Conservation (phyloP, 2,329 filamentous ascomycete genomes). For the Penicillium sumatraense region DNA sequence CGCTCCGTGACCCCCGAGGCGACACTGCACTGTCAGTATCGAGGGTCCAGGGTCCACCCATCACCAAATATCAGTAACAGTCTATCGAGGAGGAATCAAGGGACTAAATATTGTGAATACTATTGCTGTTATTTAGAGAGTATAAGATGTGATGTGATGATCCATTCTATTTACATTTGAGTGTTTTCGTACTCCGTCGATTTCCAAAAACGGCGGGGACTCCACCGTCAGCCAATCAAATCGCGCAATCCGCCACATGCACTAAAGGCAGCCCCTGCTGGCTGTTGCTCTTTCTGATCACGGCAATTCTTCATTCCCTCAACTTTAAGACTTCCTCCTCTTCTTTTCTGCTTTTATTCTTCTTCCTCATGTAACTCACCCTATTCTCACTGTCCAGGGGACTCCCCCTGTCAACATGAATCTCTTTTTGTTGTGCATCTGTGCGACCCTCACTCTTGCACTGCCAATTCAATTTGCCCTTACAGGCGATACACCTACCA, state of each 20-base stretch:
- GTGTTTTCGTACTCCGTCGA: not conserved
- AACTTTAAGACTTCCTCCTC: not conserved
- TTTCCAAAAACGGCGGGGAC: not conserved
- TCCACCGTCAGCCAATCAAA: not conserved
- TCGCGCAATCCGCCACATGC: not conserved
- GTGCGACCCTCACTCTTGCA: conserved; percentile 6
- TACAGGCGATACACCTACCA: conserved; percentile 3
- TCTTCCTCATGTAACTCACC: not conserved
- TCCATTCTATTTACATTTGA: not conserved
- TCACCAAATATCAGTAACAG: too few species aligned
- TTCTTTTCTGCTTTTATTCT: not conserved
- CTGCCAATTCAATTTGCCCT: conserved; percentile 12
- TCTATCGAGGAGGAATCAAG: too few species aligned
- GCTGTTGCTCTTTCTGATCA: not conserved
- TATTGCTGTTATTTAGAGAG: too few species aligned
- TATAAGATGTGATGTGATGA: not conserved
- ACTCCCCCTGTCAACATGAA: conserved; percentile 14
- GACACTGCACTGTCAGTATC: too few species aligned
- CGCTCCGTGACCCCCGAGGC: not conserved
- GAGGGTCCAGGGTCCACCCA: not conserved
- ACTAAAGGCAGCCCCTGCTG: too few species aligned
- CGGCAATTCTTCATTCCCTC: not conserved
- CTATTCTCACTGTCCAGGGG: not conserved
- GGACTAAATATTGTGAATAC: too few species aligned
- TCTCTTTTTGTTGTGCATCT: conserved; percentile 1